A percentile compares a stretch with the other conserved stretches of the same genome.
These are phyloP conservation scores for Aegilops longissima DNA, from an alignment of 176 grass and related monocot genomes.

Conservation along the genomic window DNA sequence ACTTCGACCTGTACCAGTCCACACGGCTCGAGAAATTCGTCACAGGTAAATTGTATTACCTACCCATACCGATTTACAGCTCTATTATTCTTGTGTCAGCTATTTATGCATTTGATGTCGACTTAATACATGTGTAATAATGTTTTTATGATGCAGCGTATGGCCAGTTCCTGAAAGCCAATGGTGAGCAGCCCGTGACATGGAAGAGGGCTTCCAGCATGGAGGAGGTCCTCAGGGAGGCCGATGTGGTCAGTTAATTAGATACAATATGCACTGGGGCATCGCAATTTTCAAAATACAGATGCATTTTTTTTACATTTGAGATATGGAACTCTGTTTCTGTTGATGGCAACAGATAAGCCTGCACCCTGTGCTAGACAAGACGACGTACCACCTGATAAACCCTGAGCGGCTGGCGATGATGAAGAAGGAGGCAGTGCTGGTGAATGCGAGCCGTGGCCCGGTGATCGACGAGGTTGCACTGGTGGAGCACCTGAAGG, in stretches of 20 bases:
- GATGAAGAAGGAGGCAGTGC: slow-evolving; percentile 95
- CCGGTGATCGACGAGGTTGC: slow-evolving; percentile 83
- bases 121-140: background rate
- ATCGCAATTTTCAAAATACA: background rate
- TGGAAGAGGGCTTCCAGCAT: slow-evolving; percentile 95
- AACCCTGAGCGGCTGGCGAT: slow-evolving; percentile 88
- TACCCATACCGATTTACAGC: too few relatives aligned
- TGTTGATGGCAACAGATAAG: slow-evolving; percentile 59
- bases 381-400: slow-evolving; percentile 98
- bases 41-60: slow-evolving; percentile 46
- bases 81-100: background rate
- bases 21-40: slow-evolving; percentile 95
- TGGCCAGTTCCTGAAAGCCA: slow-evolving; percentile 84
- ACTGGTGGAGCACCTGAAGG: slow-evolving; percentile 86
- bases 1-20: slow-evolving; percentile 91
- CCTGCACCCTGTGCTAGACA: slow-evolving; percentile 89
- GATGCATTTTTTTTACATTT: too few relatives aligned
- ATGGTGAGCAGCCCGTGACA: slow-evolving; percentile 81
- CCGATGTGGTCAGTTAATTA: slow-evolving; percentile 63
- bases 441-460: slow-evolving; percentile 90
- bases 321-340: background rate
- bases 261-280: too few relatives aligned
- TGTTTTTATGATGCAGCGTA: slow-evolving; percentile 43
- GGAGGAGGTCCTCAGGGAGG: slow-evolving; percentile 95
- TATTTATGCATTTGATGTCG: background rate